Base-by-base conservation (phyloP, 352 stramenopile genomes). In the Halophytophthora polymorphica region DNA sequence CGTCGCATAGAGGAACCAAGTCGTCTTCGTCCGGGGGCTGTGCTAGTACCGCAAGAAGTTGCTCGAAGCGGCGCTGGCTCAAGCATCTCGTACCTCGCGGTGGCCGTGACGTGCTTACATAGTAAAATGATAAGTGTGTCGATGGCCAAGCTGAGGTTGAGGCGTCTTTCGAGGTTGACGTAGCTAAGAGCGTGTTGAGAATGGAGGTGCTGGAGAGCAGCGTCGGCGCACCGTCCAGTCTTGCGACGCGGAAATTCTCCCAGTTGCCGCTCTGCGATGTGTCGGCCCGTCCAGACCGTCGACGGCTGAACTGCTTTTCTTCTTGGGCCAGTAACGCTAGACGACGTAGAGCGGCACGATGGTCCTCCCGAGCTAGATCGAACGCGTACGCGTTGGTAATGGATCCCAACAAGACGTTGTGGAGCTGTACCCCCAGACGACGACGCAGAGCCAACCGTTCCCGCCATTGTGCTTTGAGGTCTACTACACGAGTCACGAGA, bases 231-330 rank as follows among this genome's bases (percentile, higher is more conserved):
- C 76, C 71, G 44, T 93, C 83, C 41, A 93, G 47, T 0, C 61
- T 83, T 7, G 87, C 86, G 61, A 90, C 83, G 11, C 88, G 76
- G 46, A 95, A 96, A 54, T 96, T 96, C 52, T 95, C 77, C 82
- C 84, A 96, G 50, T 96, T 87, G 8, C 84, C 84, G 15, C 90
- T 81, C 58, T 96, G 84, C 2, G 79, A 92, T 2, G 78, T 96
- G 53, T 95, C 82, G 15, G 49, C 40, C 3, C 73, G 56, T 13
- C 71, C 69, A 0, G 67, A 82, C 14, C 61, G 65, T 53, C 69
- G 77, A 34, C 71, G 78, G 59, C 73, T 86, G 22, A 86, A 88
- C 21, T 67, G 55, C 40, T 88, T 88, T 34, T 96, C 83, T 13
- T 74, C 63, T 41, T 93, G 71, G 12, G 84, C 84, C 6, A 93